A percentile compares a stretch with the other conserved stretches of the same genome.
These are phyloP conservation scores for Backusella circina DNA, from an alignment of 192 early-diverging fungal species.

Conservation along the genomic window DNA sequence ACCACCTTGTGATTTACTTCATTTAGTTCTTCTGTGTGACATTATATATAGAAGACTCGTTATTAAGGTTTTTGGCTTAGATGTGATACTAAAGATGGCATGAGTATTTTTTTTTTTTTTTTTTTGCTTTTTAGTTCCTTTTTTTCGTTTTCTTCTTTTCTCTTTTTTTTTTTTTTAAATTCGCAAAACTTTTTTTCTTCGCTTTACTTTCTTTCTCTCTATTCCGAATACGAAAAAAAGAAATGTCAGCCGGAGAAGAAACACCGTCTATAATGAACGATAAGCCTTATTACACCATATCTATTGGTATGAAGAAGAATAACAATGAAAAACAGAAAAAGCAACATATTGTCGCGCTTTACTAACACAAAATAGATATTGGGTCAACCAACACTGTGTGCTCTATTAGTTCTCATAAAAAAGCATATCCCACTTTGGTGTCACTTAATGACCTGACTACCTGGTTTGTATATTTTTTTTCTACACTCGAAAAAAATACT, in stretches of 20 bases:
- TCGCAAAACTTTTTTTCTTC: not conserved
- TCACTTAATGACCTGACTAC: not conserved
- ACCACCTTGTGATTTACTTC: not conserved
- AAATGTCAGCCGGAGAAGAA: not conserved
- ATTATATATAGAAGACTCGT: not conserved
- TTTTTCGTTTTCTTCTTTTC: not conserved
- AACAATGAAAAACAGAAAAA: not conserved
- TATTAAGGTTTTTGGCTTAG: slow-evolving; percentile 1
- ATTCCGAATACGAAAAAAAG: not conserved
- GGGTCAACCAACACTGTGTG: not conserved
- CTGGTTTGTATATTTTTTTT: not conserved
- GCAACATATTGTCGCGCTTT: not conserved
- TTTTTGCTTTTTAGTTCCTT: not conserved
- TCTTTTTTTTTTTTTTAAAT: not conserved
- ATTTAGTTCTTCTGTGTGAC: not conserved
- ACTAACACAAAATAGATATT: not conserved
- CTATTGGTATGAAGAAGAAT: not conserved
- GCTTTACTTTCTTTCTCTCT: not conserved
- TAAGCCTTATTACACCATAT: not conserved
- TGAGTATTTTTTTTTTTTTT: not conserved
- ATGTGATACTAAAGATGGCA: not conserved
- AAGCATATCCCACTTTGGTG: not conserved
- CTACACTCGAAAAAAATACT: not conserved
- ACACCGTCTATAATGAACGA: not conserved
- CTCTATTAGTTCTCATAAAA: not conserved